A percentile compares a stretch with the other conserved stretches of the same genome.
Conservation (phyloP, 2,329 filamentous ascomycete genomes). For the Epichloe brachyelytri region DNA sequence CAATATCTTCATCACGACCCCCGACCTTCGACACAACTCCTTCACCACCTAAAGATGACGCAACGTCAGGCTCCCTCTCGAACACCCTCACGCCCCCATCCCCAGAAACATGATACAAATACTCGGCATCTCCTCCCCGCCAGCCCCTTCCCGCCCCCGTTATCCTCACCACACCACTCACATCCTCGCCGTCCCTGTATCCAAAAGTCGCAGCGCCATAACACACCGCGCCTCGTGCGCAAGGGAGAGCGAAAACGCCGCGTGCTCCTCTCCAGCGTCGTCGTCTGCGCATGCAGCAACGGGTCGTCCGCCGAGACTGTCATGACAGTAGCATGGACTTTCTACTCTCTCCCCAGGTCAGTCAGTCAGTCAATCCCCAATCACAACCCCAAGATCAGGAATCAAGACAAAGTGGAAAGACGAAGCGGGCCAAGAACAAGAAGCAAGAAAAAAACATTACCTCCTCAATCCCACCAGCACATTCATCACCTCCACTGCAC, state of each 20-base stretch:
- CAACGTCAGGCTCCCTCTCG: constrained; percentile 43
- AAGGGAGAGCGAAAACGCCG: constrained; percentile 55
- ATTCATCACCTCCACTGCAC: constrained; percentile 36
- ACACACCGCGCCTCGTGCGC: constrained; percentile 66
- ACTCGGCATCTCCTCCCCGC: constrained; percentile 43
- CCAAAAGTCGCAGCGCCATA: constrained; percentile 60
- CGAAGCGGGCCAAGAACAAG: neutral
- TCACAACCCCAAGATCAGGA: too few relatives aligned
- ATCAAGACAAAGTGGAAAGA: too few relatives aligned
- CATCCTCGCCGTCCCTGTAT: constrained; percentile 84
- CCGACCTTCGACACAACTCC: too few relatives aligned
- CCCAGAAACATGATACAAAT: constrained; percentile 66
- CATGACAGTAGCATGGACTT: constrained; percentile 52
- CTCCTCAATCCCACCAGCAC: constrained; percentile 48
- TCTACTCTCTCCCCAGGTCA: constrained; percentile 22
- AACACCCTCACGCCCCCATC: constrained; percentile 77
- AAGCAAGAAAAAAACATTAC: constrained; percentile 31
- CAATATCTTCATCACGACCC: too few relatives aligned
- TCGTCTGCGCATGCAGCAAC: constrained; percentile 47
- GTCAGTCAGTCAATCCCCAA: too few relatives aligned
- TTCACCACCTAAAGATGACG: neutral
- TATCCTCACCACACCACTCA: constrained; percentile 75
- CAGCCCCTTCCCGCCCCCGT: constrained; percentile 40
- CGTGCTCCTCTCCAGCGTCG: constrained; percentile 58
- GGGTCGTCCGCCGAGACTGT: constrained; percentile 62